phyloP scores from a whole-genome alignment of 441 rosid genomes.

The Erodium moschatum region DNA sequence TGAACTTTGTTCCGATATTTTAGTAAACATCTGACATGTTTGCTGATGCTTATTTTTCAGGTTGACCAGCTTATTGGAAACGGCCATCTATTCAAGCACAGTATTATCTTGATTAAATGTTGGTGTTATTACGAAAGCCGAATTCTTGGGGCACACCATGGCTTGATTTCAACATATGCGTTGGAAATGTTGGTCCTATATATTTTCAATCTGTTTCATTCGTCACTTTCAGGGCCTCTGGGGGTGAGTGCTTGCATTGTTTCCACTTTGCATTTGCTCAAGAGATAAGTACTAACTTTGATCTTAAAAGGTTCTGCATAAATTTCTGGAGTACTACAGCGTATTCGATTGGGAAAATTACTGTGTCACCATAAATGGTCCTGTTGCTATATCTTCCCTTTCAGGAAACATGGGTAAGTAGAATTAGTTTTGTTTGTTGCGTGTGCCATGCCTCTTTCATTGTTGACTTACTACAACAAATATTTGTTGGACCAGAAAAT shows the following conservation, averaged over 20 bases:
- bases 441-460: too few relatives aligned
- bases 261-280: conserved; percentile 16
- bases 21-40: background rate
- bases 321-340: conserved; percentile 74
- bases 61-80: conserved; percentile 61
- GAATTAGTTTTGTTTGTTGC: conserved; percentile 10
- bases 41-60: conserved; percentile 32
- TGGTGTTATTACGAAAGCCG: conserved; percentile 98
- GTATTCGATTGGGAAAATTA: conserved; percentile 74
- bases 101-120: conserved; percentile 71
- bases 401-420: conserved; percentile 46
- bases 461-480: background rate
- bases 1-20: background rate
- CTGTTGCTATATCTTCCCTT: conserved; percentile 46
- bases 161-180: conserved; percentile 81
- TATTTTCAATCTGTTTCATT: conserved; percentile 63
- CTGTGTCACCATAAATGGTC: conserved; percentile 53
- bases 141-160: conserved; percentile 79
- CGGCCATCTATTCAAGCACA: conserved; percentile 77
- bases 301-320: conserved; percentile 52
- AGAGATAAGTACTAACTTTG: conserved; percentile 11
- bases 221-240: conserved; percentile 63
- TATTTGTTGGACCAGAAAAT: conserved; percentile 30
- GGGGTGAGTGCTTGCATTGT: conserved; percentile 40
- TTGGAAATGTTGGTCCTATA: conserved; percentile 65